Base-by-base conservation (phyloP, 106 monocot genomes). In the Dioscorea zingiberensis region DNA sequence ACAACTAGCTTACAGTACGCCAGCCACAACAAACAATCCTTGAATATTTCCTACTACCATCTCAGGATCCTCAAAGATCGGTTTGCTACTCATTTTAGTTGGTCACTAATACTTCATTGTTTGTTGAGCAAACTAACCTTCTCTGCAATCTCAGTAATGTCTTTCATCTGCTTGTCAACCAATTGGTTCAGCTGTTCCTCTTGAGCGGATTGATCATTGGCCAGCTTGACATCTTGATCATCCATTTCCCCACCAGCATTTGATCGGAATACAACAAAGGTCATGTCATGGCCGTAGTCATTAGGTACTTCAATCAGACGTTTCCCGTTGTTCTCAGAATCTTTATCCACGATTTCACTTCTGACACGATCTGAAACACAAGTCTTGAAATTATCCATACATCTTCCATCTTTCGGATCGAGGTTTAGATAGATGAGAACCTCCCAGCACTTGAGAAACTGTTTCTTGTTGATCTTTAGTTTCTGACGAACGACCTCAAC, bases 401-500 rank as follows among this genome's bases (percentile, higher is more conserved):
- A 80, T 65, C 44, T 82, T 13, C 21, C 19, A 49, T 93, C 64
- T 25, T 72, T 54, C 7, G 48, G 27, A 22, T 81, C 82, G 16
- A 98, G 83, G 59, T 66, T 80, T 17, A 92, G 55, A 63, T 84
- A 93, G 55, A 98, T 59, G 28, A 98, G 81, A 24, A 89, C 60
- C 61, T 92, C 92, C 97, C 97, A 98, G 61, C 92, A 89, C 59
- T 64, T 78, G 3, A 86, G 69, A 58, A 98, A 89, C 55, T 98
- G 89, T 57, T 87, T 93, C 74, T 80, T 98, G 70, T 86, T 89
- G 67, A 98, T 93, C 64, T 98, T 98, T 25, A 98, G 38, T 62
- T 93, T 82, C 17, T 92, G 83, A 0, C 97, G 88, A 6, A 61
- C 84, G 47, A 67, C 48, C 44, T 86, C 88, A 10, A 69, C 58